These are phyloP conservation scores for Colletotrichum nymphaeae DNA, from an alignment of 2,329 filamentous ascomycete genomes.

Conservation along the genomic window DNA sequence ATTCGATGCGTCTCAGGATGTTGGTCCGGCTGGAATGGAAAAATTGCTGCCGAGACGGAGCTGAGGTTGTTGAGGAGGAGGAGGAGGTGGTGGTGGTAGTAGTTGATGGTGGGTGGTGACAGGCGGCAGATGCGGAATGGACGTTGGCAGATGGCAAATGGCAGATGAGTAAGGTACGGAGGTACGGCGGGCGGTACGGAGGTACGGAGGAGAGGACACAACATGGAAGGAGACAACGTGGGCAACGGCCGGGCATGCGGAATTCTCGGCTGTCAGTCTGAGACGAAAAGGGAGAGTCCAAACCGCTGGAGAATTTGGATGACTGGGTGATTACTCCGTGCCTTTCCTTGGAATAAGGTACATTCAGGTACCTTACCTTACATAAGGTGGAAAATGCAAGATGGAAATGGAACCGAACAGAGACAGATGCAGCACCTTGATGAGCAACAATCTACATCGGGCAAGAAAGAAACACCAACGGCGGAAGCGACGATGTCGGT, in stretches of 20 bases:
- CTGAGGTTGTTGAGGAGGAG: not conserved
- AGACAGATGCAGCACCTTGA: not conserved
- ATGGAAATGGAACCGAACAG: not conserved
- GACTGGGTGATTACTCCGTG: not conserved
- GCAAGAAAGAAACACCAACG: not conserved
- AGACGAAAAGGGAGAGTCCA: not conserved
- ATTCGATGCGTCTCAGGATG: not conserved
- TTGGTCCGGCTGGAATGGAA: not conserved
- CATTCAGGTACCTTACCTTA: too few species aligned
- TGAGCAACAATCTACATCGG: not conserved
- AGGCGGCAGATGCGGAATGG: not conserved
- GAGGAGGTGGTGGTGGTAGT: too few species aligned
- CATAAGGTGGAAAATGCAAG: too few species aligned
- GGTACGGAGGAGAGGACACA: not conserved
- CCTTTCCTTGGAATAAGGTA: too few species aligned
- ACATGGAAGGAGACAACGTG: slow-evolving; percentile 12
- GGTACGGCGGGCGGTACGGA: not conserved
- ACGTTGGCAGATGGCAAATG: not conserved
- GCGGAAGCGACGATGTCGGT: not conserved
- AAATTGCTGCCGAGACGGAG: not conserved
- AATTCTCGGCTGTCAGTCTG: slow-evolving; percentile 7
- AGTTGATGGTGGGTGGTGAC: not conserved
- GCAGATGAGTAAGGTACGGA: not conserved
- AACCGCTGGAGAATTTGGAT: not conserved
- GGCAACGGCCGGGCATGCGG: slow-evolving; percentile 11